These are phyloP conservation scores for Conoideocrella luteorostrata DNA, from an alignment of 2,329 filamentous ascomycete species.

Conservation along the genomic window DNA sequence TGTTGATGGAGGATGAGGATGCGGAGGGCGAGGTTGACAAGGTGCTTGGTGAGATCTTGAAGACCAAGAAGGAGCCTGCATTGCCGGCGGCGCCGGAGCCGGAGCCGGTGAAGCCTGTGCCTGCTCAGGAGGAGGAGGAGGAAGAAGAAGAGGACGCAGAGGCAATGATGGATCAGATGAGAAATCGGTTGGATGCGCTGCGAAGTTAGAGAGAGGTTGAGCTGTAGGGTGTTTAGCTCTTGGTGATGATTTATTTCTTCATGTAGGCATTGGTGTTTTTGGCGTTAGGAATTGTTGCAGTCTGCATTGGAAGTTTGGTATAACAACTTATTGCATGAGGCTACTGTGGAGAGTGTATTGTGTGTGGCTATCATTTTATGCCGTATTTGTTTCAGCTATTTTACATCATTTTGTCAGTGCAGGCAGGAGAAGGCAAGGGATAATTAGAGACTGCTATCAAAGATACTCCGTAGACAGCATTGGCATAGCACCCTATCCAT, in stretches of 20 bases:
- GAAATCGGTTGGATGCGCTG: constrained; percentile 80
- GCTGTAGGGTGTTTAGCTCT: neutral
- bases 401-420: no score
- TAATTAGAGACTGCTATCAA: no score
- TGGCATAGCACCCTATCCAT: no score
- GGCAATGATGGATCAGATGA: constrained; percentile 89
- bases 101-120: constrained; percentile 45
- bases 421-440: no score
- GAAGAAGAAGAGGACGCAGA: constrained; percentile 83
- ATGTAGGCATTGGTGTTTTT: neutral
- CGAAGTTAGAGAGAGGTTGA: constrained; percentile 55
- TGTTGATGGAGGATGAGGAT: constrained; percentile 70
- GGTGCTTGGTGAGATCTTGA: constrained; percentile 83
- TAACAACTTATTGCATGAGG: neutral
- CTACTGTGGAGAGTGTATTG: no score
- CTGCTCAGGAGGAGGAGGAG: constrained; percentile 47
- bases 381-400: no score
- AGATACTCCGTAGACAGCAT: no score
- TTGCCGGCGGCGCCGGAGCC: constrained; percentile 49
- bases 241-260: neutral
- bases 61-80: constrained; percentile 63
- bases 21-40: constrained; percentile 81
- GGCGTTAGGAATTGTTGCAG: neutral
- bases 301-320: neutral
- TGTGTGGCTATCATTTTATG: no score